Percentiles rank a stretch among this genome's conserved stretches.
Evolutionary conservation across 1,139 yeast species (phyloP).

Genomic region (Saccharomycopsis phalli): DNA sequence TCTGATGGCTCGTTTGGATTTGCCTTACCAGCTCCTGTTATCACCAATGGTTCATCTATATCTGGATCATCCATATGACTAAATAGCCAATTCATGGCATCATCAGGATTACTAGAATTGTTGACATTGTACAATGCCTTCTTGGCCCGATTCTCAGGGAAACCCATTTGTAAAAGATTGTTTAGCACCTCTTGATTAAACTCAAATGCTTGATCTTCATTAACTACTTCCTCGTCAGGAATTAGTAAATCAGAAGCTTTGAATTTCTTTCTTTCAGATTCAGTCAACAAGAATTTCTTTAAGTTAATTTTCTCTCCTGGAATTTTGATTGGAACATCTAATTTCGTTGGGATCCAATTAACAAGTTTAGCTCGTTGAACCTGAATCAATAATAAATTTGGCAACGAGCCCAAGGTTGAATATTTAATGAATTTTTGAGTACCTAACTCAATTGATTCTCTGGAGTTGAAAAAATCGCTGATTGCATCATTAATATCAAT

Average conservation of each 20-base stretch:
- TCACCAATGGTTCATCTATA: slow-evolving; percentile 53
- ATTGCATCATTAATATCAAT: slow-evolving; percentile 49
- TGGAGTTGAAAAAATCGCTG: slow-evolving; percentile 32
- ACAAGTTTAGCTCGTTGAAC: slow-evolving; percentile 75
- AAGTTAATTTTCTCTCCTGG: slow-evolving; percentile 38
- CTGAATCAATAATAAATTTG: slow-evolving; percentile 60
- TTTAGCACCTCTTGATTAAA: slow-evolving; percentile 51
- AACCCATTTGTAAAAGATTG: slow-evolving; percentile 76
- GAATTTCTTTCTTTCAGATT: slow-evolving; percentile 29
- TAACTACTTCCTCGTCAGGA: slow-evolving; percentile 29
- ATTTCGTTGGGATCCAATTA: slow-evolving; percentile 86
- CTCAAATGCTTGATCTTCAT: slow-evolving; percentile 31
- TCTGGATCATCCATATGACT: slow-evolving; percentile 81
- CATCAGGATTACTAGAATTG: slow-evolving; percentile 51
- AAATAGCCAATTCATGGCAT: slow-evolving; percentile 87
- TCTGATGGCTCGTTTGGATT: slow-evolving; percentile 24
- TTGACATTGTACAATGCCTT: slow-evolving; percentile 71
- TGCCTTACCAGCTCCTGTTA: slow-evolving; percentile 22
- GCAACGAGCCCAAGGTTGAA: slow-evolving; percentile 50
- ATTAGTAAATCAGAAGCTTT: slow-evolving; percentile 38
- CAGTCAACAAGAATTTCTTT: slow-evolving; percentile 23
- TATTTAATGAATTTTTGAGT: slow-evolving; percentile 44
- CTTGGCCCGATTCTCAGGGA: slow-evolving; percentile 54
- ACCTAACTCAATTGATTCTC: slow-evolving; percentile 55
- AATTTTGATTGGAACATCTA: slow-evolving; percentile 60